Evolutionary conservation across 2,329 filamentous ascomycete species (phyloP), one percentile per base, ranked within the genome.

Genomic region (Microsporum canis): DNA sequence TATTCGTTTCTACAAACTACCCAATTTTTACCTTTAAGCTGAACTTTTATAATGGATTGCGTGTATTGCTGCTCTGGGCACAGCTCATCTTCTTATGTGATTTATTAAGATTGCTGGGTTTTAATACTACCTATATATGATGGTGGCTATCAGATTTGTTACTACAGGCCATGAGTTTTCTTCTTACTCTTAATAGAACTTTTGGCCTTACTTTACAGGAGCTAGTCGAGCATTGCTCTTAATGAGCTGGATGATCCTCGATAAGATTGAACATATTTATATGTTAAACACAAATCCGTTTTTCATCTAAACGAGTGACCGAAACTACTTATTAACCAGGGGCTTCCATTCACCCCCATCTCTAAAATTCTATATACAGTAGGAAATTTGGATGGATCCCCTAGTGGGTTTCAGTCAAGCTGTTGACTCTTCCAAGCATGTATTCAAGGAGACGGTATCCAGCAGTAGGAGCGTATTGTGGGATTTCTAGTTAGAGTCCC

Each of bases 401-500:
- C 14, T 51, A 51, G 23, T 51, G 23, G 23, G 45, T 31, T 12
- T 51, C 45, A 12, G 27, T 59, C 17, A 57, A n/a, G 27, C 49
- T 62, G 23, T 59, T 29, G 31, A 90, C 82, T 53, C 87, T 76
- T 0, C 88, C 88, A 1, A 92, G 76, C 67, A 91, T 71, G 69
- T 86, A 86, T 77, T 91, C 88, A 8, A 91, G 70, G 62, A 88
- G 84, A 47, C 88, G 77, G 70, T 87, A 88, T 0, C 84, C 66
- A 3, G 71, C 71, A 51, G 64, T 66, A 2, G 71, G 71, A 3
- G 69, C 66, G 64, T 72, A 72, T 43, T 70, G 69, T 4, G 84
- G 83, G 7, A 76, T 57, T 70, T 73, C 51, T 61, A 38, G 8
- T 17, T 27, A 57, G 4, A 29, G 27, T 12, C 27, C 17, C 17